Conservation (phyloP, 192 early-diverging fungal genomes). For the Coemansia sp. region DNA sequence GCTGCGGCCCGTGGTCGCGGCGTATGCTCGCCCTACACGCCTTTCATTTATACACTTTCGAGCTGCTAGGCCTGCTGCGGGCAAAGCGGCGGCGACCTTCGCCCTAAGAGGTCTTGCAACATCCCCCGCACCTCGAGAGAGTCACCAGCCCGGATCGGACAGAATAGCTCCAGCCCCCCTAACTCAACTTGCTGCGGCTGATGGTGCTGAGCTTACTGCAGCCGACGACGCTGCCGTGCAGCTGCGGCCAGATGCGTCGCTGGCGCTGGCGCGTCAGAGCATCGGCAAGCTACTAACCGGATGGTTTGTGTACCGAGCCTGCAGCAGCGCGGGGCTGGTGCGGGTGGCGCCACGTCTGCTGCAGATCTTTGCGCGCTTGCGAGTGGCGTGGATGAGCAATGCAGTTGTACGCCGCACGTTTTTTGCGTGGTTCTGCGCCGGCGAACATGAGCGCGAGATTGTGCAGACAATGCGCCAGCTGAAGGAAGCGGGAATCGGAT, state of each 20-base stretch:
- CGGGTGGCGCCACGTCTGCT: conserved; percentile 35
- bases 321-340: conserved; percentile 39
- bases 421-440: conserved; percentile 80
- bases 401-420: conserved; percentile 80
- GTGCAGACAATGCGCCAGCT: conserved; percentile 76
- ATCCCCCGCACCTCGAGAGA: conserved; percentile 13
- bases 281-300: conserved; percentile 34
- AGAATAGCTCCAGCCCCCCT: conserved; percentile 1
- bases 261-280: conserved; percentile 42
- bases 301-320: conserved; percentile 44
- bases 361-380: conserved; percentile 26
- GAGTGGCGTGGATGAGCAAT: conserved; percentile 57
- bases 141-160: conserved; percentile 3
- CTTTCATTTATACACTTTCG: conserved; percentile 22
- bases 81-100: conserved; percentile 21
- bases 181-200: conserved; percentile 6
- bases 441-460: conserved; percentile 82
- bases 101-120: conserved; percentile 22
- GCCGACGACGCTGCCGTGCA: conserved; percentile 8
- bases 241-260: conserved; percentile 45
- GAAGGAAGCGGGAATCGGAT: conserved; percentile 65
- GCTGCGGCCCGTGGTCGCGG: conserved; percentile 10
- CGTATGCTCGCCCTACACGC: conserved; percentile 33
- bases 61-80: conserved; percentile 17
- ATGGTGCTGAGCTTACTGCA: too few relatives aligned